Percentiles rank a stretch among this genome's conserved stretches.
Conservation (phyloP, 1,139 yeast genomes). For the Geotrichum cucujoidarum region DNA sequence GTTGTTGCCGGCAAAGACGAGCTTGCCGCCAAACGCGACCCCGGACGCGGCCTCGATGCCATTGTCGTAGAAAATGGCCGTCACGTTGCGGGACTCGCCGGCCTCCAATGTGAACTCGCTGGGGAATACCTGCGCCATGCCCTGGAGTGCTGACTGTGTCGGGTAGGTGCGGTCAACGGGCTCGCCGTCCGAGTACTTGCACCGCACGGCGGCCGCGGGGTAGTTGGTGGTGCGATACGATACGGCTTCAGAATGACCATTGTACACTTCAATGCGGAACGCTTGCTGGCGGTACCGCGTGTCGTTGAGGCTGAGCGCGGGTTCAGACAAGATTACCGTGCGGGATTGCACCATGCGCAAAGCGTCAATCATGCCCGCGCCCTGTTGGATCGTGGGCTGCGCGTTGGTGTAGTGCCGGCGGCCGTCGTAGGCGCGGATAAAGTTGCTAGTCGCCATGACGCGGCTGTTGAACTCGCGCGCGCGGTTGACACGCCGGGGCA, state of each 20-base stretch:
- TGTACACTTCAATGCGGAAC: slow-evolving; percentile 16
- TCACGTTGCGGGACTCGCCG: slow-evolving; percentile 2
- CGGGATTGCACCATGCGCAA: slow-evolving; percentile 38
- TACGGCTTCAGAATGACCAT: slow-evolving; percentile 19
- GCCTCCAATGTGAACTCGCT: not conserved
- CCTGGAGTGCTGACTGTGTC: not conserved
- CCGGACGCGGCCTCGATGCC: slow-evolving; percentile 4
- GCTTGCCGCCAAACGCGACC: slow-evolving; percentile 19
- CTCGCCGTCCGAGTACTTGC: slow-evolving; percentile 16
- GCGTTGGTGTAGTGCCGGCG: not conserved
- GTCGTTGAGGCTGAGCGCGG: slow-evolving; percentile 21
- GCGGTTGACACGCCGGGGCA: slow-evolving; percentile 1
- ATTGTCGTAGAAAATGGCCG: not conserved
- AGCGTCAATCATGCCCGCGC: slow-evolving; percentile 35
- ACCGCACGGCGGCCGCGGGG: slow-evolving; percentile 12
- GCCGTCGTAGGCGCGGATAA: slow-evolving; percentile 14
- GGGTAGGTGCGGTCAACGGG: slow-evolving; percentile 15
- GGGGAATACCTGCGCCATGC: not conserved
- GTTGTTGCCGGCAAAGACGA: slow-evolving; percentile 22
- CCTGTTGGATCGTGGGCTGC: slow-evolving; percentile 24
- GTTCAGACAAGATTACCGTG: slow-evolving; percentile 25
- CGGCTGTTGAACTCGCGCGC: slow-evolving; percentile 12
- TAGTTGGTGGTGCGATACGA: slow-evolving; percentile 17
- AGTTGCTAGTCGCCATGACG: slow-evolving; percentile 13
- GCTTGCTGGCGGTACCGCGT: slow-evolving; percentile 17